Conservation (phyloP, 2,329 filamentous ascomycete genomes). For the Lojkania enalia region DNA sequence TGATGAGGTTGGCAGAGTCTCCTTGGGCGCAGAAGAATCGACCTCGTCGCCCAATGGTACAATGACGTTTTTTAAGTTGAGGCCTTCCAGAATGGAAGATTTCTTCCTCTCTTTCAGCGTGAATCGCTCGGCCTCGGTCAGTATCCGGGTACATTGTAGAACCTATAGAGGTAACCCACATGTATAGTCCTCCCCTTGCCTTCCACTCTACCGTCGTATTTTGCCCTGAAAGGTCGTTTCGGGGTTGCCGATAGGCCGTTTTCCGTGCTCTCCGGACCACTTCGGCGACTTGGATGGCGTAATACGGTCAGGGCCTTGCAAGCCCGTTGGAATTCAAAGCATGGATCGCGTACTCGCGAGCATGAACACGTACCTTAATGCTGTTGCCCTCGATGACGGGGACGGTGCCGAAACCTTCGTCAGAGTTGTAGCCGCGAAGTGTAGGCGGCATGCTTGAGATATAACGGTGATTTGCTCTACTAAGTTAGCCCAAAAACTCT, state of each 20-base stretch:
- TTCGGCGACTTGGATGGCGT: too few species aligned
- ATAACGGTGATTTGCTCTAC: neutral
- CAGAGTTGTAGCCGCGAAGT: constrained; percentile 20
- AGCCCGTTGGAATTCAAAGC: too few species aligned
- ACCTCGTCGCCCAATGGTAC: constrained; percentile 5
- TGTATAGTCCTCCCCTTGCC: too few species aligned
- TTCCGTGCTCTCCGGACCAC: too few species aligned
- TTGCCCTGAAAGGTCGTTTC: too few species aligned
- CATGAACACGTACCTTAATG: constrained; percentile 4
- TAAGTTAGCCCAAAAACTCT: neutral
- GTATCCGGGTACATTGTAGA: too few species aligned
- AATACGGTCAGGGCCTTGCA: too few species aligned
- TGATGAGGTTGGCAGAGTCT: constrained; percentile 11
- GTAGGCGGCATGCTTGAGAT: constrained; percentile 17
- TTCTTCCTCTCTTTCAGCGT: neutral
- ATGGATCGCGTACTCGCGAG: neutral
- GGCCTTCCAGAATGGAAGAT: constrained; percentile 8
- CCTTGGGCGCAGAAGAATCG: neutral
- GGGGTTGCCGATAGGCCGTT: too few species aligned
- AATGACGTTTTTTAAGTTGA: constrained; percentile 22
- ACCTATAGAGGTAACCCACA: too few species aligned
- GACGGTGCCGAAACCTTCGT: constrained; percentile 4
- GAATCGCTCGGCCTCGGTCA: too few species aligned
- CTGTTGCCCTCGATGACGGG: neutral
- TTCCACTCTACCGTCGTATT: too few species aligned